Evolutionary conservation across 805 yeast species (phyloP), one percentile per base, ranked within the genome.

Genomic region (Kazachstania viticola): DNA sequence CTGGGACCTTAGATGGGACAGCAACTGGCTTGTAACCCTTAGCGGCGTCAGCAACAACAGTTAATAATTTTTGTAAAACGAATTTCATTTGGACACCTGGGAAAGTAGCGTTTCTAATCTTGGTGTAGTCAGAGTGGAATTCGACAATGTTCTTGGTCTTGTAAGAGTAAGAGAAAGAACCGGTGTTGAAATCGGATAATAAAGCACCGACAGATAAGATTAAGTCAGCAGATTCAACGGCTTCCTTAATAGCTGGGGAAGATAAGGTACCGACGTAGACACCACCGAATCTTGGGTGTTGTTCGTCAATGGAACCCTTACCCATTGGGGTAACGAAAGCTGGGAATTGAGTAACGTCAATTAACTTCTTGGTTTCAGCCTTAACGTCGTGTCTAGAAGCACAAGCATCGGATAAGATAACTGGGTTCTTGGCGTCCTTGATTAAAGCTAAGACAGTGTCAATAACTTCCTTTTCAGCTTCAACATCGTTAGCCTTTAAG

Each of bases 301-400:
- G 66, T 61, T 82, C 94, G 58, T 79, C 75, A 45, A 81, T 72
- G 17, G 73, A 65, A 38, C 84, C 79, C 60, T 82, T 82, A 60
- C 94, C 94, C 91, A 82, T 80, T 47, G 94, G 94, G 33, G 94
- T 83, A 35, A 78, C 78, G 58, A 73, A 82, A 30, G 79, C 77
- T 28, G 91, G 88, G 74, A 75, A 81, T 55, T 78, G 73, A 30
- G 93, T 79, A 37, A 62, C 54, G 35, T 71, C 69, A 31, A 78
- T 76, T 52, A 82, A 67, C 45, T 66, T 59, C 39, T 60, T 63
- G 38, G 80, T 77, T 57, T 76, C 82, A n/a, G 58, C 57, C 50
- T 66, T 67, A 42, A 76, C 79, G 42, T 66, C 64, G 61, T 82
- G 93, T 62, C 94, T 71, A 30, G 77, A 62, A 38, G 87, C 83